Base-by-base conservation (phyloP, 169 alveolate genomes). In the Cryptosporidium felis region DNA sequence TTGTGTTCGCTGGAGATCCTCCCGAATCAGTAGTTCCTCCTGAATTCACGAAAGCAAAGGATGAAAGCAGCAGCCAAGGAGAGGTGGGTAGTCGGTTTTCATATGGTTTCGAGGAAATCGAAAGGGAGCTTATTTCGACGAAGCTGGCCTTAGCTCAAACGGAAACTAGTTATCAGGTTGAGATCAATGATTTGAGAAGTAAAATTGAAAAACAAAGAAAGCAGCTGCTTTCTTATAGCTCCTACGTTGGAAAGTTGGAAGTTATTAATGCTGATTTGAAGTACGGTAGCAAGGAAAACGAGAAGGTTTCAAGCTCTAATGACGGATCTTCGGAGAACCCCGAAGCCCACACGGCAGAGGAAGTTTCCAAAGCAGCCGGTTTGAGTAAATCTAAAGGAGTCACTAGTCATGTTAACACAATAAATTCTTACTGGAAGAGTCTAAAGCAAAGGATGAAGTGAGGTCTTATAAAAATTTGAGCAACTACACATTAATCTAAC, bases 181-280 rank as follows among this genome's bases (percentile, higher is more conserved):
- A 74, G 32, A 36, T 74, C 26, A 74, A 74, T 41, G 56, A 74
- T 56, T 40, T 74, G 46, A 74, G 56, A 41, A 74, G 40, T 40
- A 74, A 53, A 38, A 32, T 74, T 12, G 85, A 74, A 18, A 74
- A 49, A 30, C 66, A 74, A 16, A 49, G 58, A 12, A 74, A 74
- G 23, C 85, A 74, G 16, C 34, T 74, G 21, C 59, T 74, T 49
- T 49, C 85, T 21, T 74, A 74, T 53, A 74, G 85, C 56, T 74
- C 67, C 0, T 74, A 74, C 56, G 85, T 74, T 53, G 85, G 85
- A 3, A 74, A 56, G 51, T 41, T 74, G 45, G 85, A 74, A n/a
- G 85, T 74, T 38, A 74, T 74, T 38, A 74, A 74, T 53, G 85
- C 85, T 9, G 59, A 74, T 56, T 74, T 74, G n/a, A 74, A 74